Percentiles rank a stretch among this genome's conserved stretches.
phyloP scores from a whole-genome alignment of 768 basidiomycete species.

The Pholiota conissans region DNA sequence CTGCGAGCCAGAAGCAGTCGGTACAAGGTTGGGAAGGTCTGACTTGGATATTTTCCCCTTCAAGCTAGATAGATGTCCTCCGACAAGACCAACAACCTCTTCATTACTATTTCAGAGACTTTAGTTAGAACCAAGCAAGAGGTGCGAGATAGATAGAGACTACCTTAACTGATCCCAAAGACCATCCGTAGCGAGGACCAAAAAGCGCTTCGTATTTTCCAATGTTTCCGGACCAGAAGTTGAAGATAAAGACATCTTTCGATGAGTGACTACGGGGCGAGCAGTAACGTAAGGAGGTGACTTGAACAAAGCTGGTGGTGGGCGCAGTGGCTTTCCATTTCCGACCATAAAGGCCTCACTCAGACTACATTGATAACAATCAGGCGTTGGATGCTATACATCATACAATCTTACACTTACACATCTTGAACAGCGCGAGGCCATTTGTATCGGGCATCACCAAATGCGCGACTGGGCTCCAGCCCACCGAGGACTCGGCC shows the following conservation, averaged over 20 bases:
- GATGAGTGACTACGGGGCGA: constrained; percentile 78
- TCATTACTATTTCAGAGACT: too few relatives aligned
- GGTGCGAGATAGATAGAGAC: too few relatives aligned
- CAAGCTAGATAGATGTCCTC: constrained; percentile 73
- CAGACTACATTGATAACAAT: constrained; percentile 30
- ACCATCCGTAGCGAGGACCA: constrained; percentile 89
- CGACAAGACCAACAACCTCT: constrained; percentile 86
- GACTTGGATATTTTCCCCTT: constrained; percentile 65
- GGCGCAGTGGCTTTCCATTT: constrained; percentile 57
- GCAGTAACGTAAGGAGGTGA: constrained; percentile 95
- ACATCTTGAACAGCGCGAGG: constrained; percentile 66
- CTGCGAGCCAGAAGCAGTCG: constrained; percentile 50
- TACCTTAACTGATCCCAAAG: constrained; percentile 71
- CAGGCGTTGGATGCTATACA: neutral
- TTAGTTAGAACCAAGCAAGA: too few relatives aligned
- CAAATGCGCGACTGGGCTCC: constrained; percentile 85
- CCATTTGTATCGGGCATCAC: constrained; percentile 92
- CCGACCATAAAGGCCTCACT: constrained; percentile 68
- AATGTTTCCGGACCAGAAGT: constrained; percentile 22
- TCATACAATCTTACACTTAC: constrained; percentile 38
- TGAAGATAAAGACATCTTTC: constrained; percentile 58
- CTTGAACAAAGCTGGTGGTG: constrained; percentile 62
- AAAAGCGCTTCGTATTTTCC: constrained; percentile 58
- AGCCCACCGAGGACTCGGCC: constrained; percentile 88
- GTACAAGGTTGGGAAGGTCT: constrained; percentile 52